Base-by-base conservation (phyloP, 2,329 filamentous ascomycete species). In the Aspergillus ochraceoroseus region DNA sequence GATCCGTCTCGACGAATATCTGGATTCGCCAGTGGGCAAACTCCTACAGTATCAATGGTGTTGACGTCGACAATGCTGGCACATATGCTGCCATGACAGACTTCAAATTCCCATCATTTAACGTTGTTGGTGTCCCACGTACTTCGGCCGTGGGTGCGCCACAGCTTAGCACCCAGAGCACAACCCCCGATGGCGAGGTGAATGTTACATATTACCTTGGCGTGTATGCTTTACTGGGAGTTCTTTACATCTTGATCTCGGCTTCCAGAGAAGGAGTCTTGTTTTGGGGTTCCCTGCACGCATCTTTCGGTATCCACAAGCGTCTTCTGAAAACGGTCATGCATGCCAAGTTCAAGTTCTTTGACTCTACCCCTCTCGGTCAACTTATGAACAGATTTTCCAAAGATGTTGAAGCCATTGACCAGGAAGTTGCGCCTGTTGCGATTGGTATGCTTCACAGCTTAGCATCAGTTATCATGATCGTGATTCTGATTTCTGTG, bases 311-410 rank as follows among this genome's bases (percentile, higher is more conserved):
- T 52, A 80, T 98, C 13, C 92, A 98, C 62, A 75, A 82, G 51
- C 73, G 77, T 23, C 72, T 98, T 39, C 83, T 98, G 62, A 74
- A 78, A 18, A 75, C 84, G 1, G 80, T 98, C 15, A 84, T 87
- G 9, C 81, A 89, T 52, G 92, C 92, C 19, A 90, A 88, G 61
- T 96, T 98, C 73, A 88, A 86, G 60, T 98, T 98, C 70, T 98
- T 98, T 58, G 92, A 98, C 58, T 85, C 90, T 1, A 98, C 92
- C 0, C 92, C 92, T 2, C 77, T 96, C 0, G 92, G 92, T 8
- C 90, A 95, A 65, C 75, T 98, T 56, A 96, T 96, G 83, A 98
- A 98, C 66, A 81, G 92, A 13, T 98, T 98, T 69, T 96, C 90
- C 62, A 96, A 96, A 66, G 92, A 98, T 62, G 78, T 98, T 9